Evolutionary conservation across 2,329 filamentous ascomycete species (phyloP).

Genomic region (Talaromyces sp.): DNA sequence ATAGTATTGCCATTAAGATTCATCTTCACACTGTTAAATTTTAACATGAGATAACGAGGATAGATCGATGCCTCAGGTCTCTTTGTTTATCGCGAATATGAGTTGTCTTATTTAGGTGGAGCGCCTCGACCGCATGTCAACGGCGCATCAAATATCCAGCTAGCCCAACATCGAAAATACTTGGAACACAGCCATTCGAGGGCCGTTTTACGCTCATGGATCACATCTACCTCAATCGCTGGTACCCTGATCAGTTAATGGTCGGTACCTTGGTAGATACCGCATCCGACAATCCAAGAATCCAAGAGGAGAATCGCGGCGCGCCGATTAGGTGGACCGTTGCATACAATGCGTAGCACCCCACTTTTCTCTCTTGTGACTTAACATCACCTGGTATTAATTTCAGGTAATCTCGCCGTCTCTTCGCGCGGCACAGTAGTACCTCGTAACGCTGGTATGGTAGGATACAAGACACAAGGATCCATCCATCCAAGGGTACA

Average conservation of each 20-base stretch:
- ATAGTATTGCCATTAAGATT: neutral
- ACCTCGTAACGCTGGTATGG: neutral
- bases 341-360: neutral
- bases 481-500: neutral
- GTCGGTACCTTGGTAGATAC: neutral
- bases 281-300: neutral
- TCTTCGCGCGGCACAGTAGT: neutral
- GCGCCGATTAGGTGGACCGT: neutral
- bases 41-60: neutral
- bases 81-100: neutral
- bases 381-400: slow-evolving; percentile 3
- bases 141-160: neutral
- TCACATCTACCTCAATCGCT: neutral
- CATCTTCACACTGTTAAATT: neutral
- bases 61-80: neutral
- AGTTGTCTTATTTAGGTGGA: neutral
- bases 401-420: neutral
- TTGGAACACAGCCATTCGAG: neutral
- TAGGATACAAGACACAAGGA: neutral
- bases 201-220: neutral
- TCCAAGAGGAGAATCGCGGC: neutral
- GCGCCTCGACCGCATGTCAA: slow-evolving; percentile 1
- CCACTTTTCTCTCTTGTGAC: slow-evolving; percentile 6
- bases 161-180: neutral
- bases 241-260: neutral